These are phyloP conservation scores for Betula pendula DNA, from an alignment of 306 rosid species.

Conservation along the genomic window DNA sequence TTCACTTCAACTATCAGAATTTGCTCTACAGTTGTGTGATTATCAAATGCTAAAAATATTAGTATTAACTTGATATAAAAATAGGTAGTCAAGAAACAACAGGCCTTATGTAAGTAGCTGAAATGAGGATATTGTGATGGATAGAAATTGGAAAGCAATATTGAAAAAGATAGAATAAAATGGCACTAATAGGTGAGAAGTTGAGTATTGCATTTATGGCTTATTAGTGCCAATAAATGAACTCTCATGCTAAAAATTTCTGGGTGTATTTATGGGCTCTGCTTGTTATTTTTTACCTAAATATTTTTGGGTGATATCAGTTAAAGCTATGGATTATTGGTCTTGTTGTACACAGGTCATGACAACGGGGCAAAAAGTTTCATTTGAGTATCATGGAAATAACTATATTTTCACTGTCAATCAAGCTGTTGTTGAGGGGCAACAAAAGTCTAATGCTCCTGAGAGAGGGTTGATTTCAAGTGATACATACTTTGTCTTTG, in stretches of 20 bases:
- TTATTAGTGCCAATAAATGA: background rate
- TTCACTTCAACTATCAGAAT: background rate
- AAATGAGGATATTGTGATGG: background rate
- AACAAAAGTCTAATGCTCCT: slow-evolving; percentile 50
- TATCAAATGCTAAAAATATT: background rate
- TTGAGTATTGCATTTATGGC: background rate
- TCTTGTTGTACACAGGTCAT: slow-evolving; percentile 58
- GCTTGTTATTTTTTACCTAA: background rate
- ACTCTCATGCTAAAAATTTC: background rate
- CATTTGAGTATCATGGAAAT: slow-evolving; percentile 80
- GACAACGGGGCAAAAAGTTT: slow-evolving; percentile 87
- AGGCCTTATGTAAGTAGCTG: background rate
- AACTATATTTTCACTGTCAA: slow-evolving; percentile 80
- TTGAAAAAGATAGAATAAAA: background rate
- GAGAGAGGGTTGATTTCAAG: slow-evolving; percentile 87
- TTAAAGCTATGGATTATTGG: slow-evolving; percentile 3
- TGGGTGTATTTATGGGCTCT: background rate
- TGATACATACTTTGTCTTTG: slow-evolving; percentile 85
- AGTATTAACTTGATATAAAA: background rate
- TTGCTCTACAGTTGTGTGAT: background rate
- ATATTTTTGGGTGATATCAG: slow-evolving; percentile 1
- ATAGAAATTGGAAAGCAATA: background rate
- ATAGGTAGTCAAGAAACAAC: background rate
- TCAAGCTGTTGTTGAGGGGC: slow-evolving; percentile 68
- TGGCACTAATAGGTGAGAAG: background rate